These are phyloP conservation scores for Fistulina hepatica DNA, from an alignment of 1,284 basidiomycete genomes.

Conservation along the genomic window DNA sequence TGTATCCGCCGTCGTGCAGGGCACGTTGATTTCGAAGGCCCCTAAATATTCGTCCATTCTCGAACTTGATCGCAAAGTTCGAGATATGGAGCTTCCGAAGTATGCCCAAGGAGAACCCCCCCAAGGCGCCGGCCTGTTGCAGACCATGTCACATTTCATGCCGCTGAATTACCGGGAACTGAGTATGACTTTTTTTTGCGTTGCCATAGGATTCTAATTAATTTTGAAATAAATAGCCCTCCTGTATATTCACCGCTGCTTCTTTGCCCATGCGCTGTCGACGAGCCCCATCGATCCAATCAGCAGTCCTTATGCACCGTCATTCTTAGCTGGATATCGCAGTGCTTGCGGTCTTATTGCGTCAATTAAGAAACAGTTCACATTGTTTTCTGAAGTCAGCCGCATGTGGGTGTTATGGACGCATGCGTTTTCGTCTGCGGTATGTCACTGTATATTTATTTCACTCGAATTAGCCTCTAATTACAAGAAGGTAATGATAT, in stretches of 20 bases:
- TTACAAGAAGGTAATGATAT: conserved; percentile 48
- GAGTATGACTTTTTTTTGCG: conserved; percentile 30
- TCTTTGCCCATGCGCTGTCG: conserved; percentile 53
- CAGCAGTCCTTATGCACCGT: conserved; percentile 51
- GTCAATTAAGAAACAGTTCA: conserved; percentile 41
- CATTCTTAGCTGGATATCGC: conserved; percentile 53
- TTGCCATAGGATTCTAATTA: no score
- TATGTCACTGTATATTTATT: conserved; percentile 22
- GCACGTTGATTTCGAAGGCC: conserved; percentile 50
- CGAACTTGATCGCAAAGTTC: conserved; percentile 50
- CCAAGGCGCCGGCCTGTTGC: conserved; percentile 31
- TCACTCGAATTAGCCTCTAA: background rate
- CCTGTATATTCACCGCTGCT: conserved; percentile 54
- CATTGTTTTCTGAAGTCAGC: conserved; percentile 46
- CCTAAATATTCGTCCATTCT: conserved; percentile 55
- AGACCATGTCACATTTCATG: conserved; percentile 57
- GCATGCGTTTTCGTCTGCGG: conserved; percentile 52
- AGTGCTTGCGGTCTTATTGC: conserved; percentile 46
- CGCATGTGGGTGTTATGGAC: conserved; percentile 63
- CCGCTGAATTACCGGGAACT: conserved; percentile 56
- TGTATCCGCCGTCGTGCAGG: conserved; percentile 52
- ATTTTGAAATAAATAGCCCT: conserved; percentile 1
- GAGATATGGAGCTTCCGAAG: conserved; percentile 48
- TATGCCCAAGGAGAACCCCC: conserved; percentile 37
- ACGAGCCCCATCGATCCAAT: conserved; percentile 49